Evolutionary conservation across 2,329 filamentous ascomycete species (phyloP).

Genomic region (Proliferodiscus dingleyae): DNA sequence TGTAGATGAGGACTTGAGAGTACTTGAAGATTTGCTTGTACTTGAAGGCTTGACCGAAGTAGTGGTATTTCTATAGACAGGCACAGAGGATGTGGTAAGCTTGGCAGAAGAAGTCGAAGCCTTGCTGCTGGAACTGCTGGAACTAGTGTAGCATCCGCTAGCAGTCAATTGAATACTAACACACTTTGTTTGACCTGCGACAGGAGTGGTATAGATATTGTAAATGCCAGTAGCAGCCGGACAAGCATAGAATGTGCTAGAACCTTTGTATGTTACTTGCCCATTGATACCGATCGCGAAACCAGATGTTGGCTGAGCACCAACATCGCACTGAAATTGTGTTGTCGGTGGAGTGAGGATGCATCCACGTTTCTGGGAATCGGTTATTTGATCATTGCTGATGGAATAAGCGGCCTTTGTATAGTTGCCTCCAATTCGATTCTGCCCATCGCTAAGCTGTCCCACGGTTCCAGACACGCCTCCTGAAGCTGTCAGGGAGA

Average conservation of each 20-base stretch:
- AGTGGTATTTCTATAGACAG: too few relatives aligned
- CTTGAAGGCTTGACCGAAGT: too few relatives aligned
- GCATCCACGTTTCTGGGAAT: constrained; percentile 54
- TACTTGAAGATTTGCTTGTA: too few relatives aligned
- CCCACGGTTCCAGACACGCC: constrained; percentile 47
- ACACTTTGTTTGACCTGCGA: constrained; percentile 30
- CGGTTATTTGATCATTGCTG: constrained; percentile 46
- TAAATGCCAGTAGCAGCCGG: constrained; percentile 32
- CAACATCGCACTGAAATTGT: constrained; percentile 40
- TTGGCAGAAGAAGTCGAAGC: too few relatives aligned
- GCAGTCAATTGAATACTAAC: constrained; percentile 32
- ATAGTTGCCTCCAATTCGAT: constrained; percentile 47
- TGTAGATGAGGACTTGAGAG: too few relatives aligned
- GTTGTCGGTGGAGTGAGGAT: constrained; percentile 38
- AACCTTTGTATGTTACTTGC: constrained; percentile 45
- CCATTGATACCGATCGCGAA: constrained; percentile 52
- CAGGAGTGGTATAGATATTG: constrained; percentile 34
- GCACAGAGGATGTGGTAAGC: too few relatives aligned
- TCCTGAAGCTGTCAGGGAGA: constrained; percentile 46
- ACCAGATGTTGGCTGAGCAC: constrained; percentile 45
- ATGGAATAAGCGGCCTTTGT: constrained; percentile 48
- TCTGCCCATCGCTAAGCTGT: constrained; percentile 57
- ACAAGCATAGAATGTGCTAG: constrained; percentile 53
- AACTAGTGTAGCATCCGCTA: constrained; percentile 31
- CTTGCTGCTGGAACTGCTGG: too few relatives aligned